Conservation (phyloP, 352 stramenopile genomes). For the Pythium brachiatum region DNA sequence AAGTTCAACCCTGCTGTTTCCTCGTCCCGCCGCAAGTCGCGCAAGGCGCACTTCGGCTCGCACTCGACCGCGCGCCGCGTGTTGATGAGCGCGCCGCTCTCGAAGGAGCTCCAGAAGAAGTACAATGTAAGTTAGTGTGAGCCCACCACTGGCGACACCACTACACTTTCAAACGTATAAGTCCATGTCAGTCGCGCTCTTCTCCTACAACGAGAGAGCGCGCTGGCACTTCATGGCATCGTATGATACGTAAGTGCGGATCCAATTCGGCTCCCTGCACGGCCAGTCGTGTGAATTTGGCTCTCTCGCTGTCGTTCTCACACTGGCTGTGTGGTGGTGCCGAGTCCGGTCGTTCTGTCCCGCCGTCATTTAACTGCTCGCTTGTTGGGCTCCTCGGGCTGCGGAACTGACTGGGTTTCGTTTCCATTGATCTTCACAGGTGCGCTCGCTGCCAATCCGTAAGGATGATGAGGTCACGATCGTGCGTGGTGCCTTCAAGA, state of each 20-base stretch:
- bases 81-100: slow-evolving; percentile 97
- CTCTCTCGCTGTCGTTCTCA: neutral
- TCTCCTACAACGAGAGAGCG: neutral
- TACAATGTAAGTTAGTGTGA: slow-evolving; percentile 96
- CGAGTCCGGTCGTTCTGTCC: slow-evolving; percentile 2
- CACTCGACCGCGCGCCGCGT: slow-evolving; percentile 95
- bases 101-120: slow-evolving; percentile 99
- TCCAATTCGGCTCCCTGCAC: slow-evolving; percentile 11
- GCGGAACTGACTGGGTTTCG: slow-evolving; percentile 21
- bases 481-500: slow-evolving; percentile 97
- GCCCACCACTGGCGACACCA: slow-evolving; percentile 31
- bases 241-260: slow-evolving; percentile 81
- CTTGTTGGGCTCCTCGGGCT: neutral
- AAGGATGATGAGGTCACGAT: slow-evolving; percentile 99
- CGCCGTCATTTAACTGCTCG: neutral
- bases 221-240: slow-evolving; percentile 90
- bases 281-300: neutral
- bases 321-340: neutral
- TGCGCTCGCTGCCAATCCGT: slow-evolving; percentile 97
- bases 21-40: slow-evolving; percentile 96
- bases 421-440: slow-evolving; percentile 38
- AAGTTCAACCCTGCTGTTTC: slow-evolving; percentile 94
- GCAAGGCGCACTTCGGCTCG: slow-evolving; percentile 99
- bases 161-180: slow-evolving; percentile 88
- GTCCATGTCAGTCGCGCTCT: slow-evolving; percentile 71